Evolutionary conservation across 306 rosid species (phyloP).

Genomic region (Quercus alba): DNA sequence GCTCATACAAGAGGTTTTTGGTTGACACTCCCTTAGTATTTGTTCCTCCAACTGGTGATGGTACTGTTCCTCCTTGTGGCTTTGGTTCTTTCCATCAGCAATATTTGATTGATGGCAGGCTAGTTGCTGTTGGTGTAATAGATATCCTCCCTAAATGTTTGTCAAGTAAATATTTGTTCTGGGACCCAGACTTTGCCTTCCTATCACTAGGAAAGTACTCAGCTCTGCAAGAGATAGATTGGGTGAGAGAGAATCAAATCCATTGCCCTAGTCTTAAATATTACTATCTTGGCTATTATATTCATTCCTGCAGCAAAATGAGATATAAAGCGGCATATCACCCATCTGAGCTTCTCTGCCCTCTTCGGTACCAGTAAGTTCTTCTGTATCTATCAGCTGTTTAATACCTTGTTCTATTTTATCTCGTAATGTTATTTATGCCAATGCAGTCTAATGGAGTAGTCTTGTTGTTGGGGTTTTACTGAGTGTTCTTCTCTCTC

Average conservation of each 20-base stretch:
- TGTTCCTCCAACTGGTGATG: slow-evolving; percentile 67
- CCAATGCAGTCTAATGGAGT: no score
- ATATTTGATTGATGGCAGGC: slow-evolving; percentile 72
- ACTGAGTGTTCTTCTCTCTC: no score
- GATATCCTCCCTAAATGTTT: slow-evolving; percentile 93
- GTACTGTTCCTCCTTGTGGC: slow-evolving; percentile 78
- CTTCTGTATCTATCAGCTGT: slow-evolving; percentile 16
- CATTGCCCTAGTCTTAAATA: slow-evolving; percentile 75
- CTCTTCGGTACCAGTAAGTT: slow-evolving; percentile 87
- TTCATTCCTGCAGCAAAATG: slow-evolving; percentile 94
- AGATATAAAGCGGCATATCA: slow-evolving; percentile 87
- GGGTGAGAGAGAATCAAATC: slow-evolving; percentile 86
- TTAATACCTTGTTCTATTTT: neutral
- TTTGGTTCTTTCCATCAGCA: slow-evolving; percentile 99
- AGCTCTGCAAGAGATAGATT: slow-evolving; percentile 79
- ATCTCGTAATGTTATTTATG: neutral
- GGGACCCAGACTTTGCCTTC: slow-evolving; percentile 97
- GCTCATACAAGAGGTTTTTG: slow-evolving; percentile 67
- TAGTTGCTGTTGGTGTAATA: slow-evolving; percentile 94
- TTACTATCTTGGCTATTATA: slow-evolving; percentile 93
- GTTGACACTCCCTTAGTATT: slow-evolving; percentile 76
- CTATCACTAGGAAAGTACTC: slow-evolving; percentile 94
- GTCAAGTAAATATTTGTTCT: slow-evolving; percentile 92
- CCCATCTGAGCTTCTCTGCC: slow-evolving; percentile 92
- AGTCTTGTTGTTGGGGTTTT: no score